Base-by-base conservation (phyloP, 1,139 yeast genomes). In the Yamadazyma taylorii region DNA sequence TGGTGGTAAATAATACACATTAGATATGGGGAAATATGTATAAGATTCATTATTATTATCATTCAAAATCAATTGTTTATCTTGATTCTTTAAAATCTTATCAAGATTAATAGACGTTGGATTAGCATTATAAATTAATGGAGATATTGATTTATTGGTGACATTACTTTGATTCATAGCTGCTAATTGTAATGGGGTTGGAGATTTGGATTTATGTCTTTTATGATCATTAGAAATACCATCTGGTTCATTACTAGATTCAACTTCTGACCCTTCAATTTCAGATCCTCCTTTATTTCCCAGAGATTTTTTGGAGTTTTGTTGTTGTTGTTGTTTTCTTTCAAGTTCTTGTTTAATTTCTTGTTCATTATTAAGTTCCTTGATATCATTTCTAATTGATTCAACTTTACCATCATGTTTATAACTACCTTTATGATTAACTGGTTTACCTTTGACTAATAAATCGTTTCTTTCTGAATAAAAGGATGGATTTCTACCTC, bases 401-500 rank as follows among this genome's bases (percentile, higher is more conserved):
- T 27, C 35, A 2, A 28, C 42, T 17, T 33, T 34, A 3, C 24
- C 26, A 27, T 33, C 42, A 5, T 30, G 34, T 15, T 34, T 36
- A 10, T 33, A 31, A 32, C 66, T 56, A 16, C 50, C 43, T 35
- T 46, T 53, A 24, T 49, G 45, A 22, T 41, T 48, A 8, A 55
- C 50, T 11, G 56, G 40, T 39, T 69, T 50, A 3, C 61, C 58
- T 40, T 60, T 61, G 16, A 69, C 64, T 37, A 69, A 49, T 19
- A 78, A 56, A 49, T 79, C 82, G 32, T 75, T 74, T 40, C 81
- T 59, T 42, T 78, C 80, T 19, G 73, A 69, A 49, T 80, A 80
- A 48, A 81, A 81, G 19, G 79, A 68, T 3, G 87, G 86, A 48
- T 80, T 81, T 41, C 86, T 59, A 3, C 86, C 87, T 42, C 87